Evolutionary conservation across 768 basidiomycete species (phyloP), one percentile per base, ranked within the genome.

Genomic region (Suillus spraguei): DNA sequence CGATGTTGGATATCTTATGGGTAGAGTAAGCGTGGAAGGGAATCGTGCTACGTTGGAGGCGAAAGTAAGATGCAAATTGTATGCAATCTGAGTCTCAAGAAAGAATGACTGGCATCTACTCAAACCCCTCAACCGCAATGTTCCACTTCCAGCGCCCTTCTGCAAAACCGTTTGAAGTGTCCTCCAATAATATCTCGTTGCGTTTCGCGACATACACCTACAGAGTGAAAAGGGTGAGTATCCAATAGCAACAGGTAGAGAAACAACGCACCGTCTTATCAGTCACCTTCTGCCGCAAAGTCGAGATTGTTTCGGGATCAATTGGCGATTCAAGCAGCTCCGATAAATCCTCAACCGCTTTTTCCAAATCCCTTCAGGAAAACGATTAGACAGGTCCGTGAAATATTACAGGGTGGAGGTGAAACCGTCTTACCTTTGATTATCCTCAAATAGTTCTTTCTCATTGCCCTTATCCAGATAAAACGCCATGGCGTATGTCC

Each of bases 401-500:
- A 53, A 3, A 64, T 36, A 42, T 60, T 8, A 60, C 28, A 2
- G 49, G 5, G 10, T 7, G 5, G 35, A 24, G 24, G 32, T 17
- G 20, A 33, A 49, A 44, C 4, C 4, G 17, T 24, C 82, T 47
- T 65, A 89, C 92, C 92, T 84, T 78, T 99, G 97, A 72, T 99
- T 99, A 77, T 98, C 96, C 76, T 98, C 97, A 71, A 95, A 99
- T 53, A 99, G 78, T 72, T 95, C 92, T 79, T 98, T 99, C 82
- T 91, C 82, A 72, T 98, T 99, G 60, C 92, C 88, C 72, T 85
- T 89, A 46, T 87, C 89, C 35, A 99, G 85, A 73, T 98, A 99
- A 80, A 95, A 99, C 35, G 96, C 97, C 97, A 99, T 98, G 3
- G 95, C 92, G 70, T 99, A 99, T 14, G 97, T 98, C 97, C 97